Percentiles rank a stretch among this genome's conserved stretches.
phyloP scores from a whole-genome alignment of 2,329 filamentous ascomycete species.

The Colletotrichum viniferum region DNA sequence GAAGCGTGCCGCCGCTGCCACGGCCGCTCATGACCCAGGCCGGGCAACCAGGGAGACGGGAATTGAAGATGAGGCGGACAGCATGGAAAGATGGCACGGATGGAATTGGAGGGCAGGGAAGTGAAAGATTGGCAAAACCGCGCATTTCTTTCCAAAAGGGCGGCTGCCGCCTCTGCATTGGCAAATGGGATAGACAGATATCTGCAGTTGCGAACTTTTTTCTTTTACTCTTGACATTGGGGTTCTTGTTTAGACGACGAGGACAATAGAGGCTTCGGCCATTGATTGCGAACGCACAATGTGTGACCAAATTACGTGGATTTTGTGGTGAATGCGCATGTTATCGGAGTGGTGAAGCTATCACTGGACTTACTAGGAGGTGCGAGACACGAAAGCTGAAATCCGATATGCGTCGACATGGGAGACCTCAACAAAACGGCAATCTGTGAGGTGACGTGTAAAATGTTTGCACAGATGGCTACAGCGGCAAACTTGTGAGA shows the following conservation, averaged over 20 bases:
- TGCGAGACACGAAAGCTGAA: not conserved
- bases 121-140: not conserved
- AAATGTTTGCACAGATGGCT: not conserved
- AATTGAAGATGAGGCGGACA: not conserved
- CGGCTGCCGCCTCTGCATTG: slow-evolving; percentile 5
- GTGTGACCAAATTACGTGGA: too few species aligned
- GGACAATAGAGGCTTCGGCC: slow-evolving; percentile 19
- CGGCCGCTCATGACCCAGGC: not conserved
- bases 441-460: not conserved
- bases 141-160: not conserved
- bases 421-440: not conserved
- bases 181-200: slow-evolving; percentile 17
- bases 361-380: not conserved
- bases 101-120: not conserved
- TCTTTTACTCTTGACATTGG: not conserved
- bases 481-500: not conserved
- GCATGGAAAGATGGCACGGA: not conserved
- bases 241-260: slow-evolving; percentile 16
- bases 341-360: not conserved
- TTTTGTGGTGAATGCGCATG: too few species aligned
- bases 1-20: not conserved
- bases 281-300: not conserved
- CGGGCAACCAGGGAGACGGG: not conserved
- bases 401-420: not conserved
- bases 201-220: slow-evolving; percentile 9